Conservation (phyloP, 305 asterid species). For the Plantago coronopus region DNA sequence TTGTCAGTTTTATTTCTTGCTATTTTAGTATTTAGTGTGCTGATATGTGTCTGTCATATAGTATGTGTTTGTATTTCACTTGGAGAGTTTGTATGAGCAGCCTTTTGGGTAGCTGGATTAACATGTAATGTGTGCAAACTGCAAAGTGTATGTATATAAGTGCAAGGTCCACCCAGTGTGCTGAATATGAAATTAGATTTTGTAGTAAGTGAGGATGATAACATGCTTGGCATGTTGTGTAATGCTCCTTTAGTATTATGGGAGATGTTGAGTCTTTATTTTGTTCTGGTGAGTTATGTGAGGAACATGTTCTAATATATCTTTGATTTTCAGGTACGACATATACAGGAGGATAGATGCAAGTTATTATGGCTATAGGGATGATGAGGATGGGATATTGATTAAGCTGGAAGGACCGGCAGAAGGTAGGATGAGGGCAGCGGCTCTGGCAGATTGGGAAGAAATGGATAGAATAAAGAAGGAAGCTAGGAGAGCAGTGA, state of each 20-base stretch:
- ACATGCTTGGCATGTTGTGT: background rate
- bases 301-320: slow-evolving; percentile 17
- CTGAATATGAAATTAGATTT: too few species aligned
- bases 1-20: background rate
- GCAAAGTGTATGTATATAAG: too few species aligned
- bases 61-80: too few species aligned
- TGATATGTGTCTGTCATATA: too few species aligned
- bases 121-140: too few species aligned
- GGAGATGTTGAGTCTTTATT: slow-evolving; percentile 4
- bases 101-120: too few species aligned
- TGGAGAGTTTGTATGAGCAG: too few species aligned
- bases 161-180: too few species aligned
- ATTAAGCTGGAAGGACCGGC: slow-evolving; percentile 83
- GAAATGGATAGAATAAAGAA: slow-evolving; percentile 79
- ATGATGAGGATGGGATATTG: slow-evolving; percentile 89
- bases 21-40: background rate
- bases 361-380: slow-evolving; percentile 92
- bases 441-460: slow-evolving; percentile 71
- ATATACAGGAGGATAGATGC: slow-evolving; percentile 93
- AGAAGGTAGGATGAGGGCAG: slow-evolving; percentile 65
- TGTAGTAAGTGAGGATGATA: background rate
- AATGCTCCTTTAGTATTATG: background rate
- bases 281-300: slow-evolving; percentile 16
- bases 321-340: slow-evolving; percentile 63
- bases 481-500: slow-evolving; percentile 86